Evolutionary conservation across 1,284 basidiomycete species (phyloP), one percentile per base, ranked within the genome.

Genomic region (Marasmius tenuissimus): DNA sequence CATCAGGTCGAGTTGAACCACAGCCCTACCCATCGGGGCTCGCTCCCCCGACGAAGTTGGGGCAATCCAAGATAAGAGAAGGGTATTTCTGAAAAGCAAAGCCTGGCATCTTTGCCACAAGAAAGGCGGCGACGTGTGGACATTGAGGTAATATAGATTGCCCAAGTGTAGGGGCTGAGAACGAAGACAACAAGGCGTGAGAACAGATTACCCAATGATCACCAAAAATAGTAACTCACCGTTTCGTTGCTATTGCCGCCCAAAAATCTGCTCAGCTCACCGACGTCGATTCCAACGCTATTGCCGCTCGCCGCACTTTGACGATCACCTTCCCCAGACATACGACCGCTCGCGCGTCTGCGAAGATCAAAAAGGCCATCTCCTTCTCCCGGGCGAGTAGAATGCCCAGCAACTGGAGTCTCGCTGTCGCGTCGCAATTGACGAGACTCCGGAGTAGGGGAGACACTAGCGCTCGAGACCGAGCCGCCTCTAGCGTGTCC

Each of bases 31-130:
- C 57, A 63, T 55, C 5, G 62, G 62, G 18, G 59, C 59, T n/a
- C 62, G 38, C n/a, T 56, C 62, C 4, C 52, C 53, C n/a, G 56
- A 49, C 8, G 60, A 92, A 22, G 85, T 85, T 0, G 88, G 82
- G 4, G 91, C 88, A 58, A 93, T 81, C 93, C 94, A 96, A 11
- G 87, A 90, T 0, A 96, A 80, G 1, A 94, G 76, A 1, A 96
- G 80, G 73, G 92, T 88, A 65, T 92, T 86, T 0, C 86, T 86
- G 70, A 92, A 95, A 0, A 96, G 78, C 11, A 94, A 77, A 0
- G 92, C 94, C 70, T 94, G 91, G 63, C 92, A 92, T 64, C 89
- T 81, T 68, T 94, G 86, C 94, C 94, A 96, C 47, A 83, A 76
- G 73, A 88, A 96, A 0, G 92, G 89, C 11, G 89, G 87, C 2